Conservation (phyloP, 2,329 filamentous ascomycete species). For the Ceratocystis smalleyi region DNA sequence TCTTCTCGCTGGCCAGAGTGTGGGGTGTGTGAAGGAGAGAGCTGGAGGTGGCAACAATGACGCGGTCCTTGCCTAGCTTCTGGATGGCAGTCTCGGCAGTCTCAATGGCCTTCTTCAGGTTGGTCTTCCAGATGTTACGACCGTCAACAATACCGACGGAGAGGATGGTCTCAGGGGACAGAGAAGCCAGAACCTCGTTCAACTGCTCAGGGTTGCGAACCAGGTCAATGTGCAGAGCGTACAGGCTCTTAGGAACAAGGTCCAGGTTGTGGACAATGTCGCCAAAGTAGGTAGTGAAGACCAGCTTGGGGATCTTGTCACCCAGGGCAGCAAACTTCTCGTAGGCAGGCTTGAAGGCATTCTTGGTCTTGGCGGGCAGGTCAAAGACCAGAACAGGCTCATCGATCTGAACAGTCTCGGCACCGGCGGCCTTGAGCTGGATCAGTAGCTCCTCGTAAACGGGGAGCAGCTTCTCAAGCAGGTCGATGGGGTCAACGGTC, state of each 20-base stretch:
- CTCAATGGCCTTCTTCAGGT: constrained; percentile 92
- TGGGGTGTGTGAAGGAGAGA: constrained; percentile 97
- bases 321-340: constrained; percentile 69
- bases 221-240: constrained; percentile 86
- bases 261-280: constrained; percentile 99
- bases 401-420: constrained; percentile 93
- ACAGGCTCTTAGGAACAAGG: constrained; percentile 60
- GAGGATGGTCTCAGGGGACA: constrained; percentile 77
- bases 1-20: constrained; percentile 97
- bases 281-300: constrained; percentile 96
- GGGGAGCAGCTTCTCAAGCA: constrained; percentile 83
- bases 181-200: constrained; percentile 62
- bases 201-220: constrained; percentile 98
- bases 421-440: constrained; percentile 91
- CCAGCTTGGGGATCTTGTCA: constrained; percentile 68
- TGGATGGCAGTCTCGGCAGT: constrained; percentile 77
- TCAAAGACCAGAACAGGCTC: constrained; percentile 96
- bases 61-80: constrained; percentile 91
- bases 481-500: constrained; percentile 79
- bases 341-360: constrained; percentile 94
- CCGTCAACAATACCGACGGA: constrained; percentile 96
- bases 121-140: constrained; percentile 99
- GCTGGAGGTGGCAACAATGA: constrained; percentile 91
- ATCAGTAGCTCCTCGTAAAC: constrained; percentile 85
- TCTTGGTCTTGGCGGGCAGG: constrained; percentile 76